phyloP scores from a whole-genome alignment of 192 early-diverging fungal species.

The Coemansia sp. region DNA sequence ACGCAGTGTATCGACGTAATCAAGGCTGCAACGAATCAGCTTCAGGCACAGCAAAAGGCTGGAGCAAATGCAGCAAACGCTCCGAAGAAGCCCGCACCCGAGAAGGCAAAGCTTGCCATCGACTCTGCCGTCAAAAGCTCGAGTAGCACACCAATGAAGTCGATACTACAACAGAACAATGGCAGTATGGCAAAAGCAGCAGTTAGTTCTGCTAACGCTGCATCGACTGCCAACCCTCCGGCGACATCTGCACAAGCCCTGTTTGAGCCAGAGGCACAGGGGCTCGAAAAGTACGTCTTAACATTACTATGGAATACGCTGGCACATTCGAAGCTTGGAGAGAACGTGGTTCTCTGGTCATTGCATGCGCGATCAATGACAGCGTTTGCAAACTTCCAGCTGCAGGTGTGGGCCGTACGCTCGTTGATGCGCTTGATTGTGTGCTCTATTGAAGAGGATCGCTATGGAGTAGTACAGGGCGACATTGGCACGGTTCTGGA shows the following conservation, averaged over 20 bases:
- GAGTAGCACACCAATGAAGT: conserved; percentile 36
- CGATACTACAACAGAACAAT: conserved; percentile 27
- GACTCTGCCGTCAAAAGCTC: conserved; percentile 1
- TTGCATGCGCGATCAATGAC: conserved; percentile 23
- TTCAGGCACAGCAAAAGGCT: conserved; percentile 19
- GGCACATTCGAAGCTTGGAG: conserved; percentile 33
- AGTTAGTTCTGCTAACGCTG: not conserved
- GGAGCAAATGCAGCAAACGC: not conserved
- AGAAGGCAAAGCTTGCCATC: conserved; percentile 2
- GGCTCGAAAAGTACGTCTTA: conserved; percentile 50
- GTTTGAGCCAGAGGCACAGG: conserved; percentile 47
- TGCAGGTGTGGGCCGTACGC: conserved; percentile 48
- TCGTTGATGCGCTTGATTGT: conserved; percentile 42
- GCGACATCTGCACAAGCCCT: conserved; percentile 14
- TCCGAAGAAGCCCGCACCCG: conserved; percentile 10
- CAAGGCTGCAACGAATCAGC: conserved; percentile 23
- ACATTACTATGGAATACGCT: conserved; percentile 38
- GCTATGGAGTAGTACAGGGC: conserved; percentile 45
- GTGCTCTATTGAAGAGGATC: conserved; percentile 43
- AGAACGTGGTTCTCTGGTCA: conserved; percentile 30
- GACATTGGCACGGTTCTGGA: conserved; percentile 35
- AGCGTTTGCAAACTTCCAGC: conserved; percentile 47
- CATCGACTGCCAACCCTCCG: not conserved
- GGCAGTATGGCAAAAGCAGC: not conserved
- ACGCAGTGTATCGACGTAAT: conserved; percentile 37